A percentile compares a stretch with the other conserved stretches of the same genome.
These are phyloP conservation scores for Aureobasidium sp. DNA, from an alignment of 2,329 filamentous ascomycete genomes.

Conservation along the genomic window DNA sequence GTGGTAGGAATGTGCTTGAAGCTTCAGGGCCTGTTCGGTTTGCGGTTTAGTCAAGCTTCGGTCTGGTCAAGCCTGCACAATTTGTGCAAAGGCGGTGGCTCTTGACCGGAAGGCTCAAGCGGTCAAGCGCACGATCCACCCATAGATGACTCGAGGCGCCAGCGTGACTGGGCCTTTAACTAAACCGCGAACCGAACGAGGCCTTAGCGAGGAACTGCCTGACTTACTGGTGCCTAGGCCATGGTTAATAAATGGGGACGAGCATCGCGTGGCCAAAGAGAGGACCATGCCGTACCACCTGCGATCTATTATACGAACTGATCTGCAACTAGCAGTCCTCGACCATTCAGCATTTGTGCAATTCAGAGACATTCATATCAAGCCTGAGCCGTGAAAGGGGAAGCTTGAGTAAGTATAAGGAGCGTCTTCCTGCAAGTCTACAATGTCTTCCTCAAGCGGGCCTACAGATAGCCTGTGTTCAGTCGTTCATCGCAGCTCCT, in stretches of 20 bases:
- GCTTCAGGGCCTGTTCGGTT: neutral
- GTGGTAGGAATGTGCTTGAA: neutral
- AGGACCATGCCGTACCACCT: neutral
- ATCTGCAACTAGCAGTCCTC: constrained; percentile 13
- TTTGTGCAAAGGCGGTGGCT: no score
- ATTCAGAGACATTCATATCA: constrained; percentile 7
- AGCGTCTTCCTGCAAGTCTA: constrained; percentile 4
- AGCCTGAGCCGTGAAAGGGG: constrained; percentile 10
- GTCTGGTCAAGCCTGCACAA: no score
- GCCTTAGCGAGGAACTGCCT: neutral
- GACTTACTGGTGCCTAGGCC: neutral
- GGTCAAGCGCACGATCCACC: no score
- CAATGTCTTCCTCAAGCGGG: constrained; percentile 12
- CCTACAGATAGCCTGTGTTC: constrained; percentile 12
- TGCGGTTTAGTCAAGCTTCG: no score
- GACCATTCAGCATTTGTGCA: neutral
- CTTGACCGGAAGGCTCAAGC: no score
- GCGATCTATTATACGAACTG: constrained; percentile 4
- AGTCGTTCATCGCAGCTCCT: constrained; percentile 6
- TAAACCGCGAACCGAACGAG: no score
- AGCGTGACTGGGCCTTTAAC: no score
- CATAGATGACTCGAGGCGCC: no score
- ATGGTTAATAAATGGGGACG: neutral
- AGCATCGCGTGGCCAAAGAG: constrained; percentile 4
- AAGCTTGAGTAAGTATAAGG: constrained; percentile 12